These are phyloP conservation scores for Melanomma pulvis-pyrius DNA, from an alignment of 495 filamentous ascomycete species.

Conservation along the genomic window DNA sequence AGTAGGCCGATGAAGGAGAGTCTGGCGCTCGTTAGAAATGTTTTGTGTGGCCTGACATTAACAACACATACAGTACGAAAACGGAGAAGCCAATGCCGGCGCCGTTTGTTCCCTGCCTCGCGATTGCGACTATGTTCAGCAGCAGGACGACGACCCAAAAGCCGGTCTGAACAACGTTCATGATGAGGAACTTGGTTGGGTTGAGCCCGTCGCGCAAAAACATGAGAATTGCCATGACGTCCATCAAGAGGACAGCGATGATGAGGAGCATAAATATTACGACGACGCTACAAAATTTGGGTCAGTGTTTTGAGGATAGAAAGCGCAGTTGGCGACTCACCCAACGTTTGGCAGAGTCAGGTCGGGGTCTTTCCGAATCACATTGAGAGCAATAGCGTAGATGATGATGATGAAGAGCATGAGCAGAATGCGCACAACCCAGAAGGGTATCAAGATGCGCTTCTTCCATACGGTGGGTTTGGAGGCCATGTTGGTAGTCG, in stretches of 20 bases:
- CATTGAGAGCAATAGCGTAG: slow-evolving; percentile 23
- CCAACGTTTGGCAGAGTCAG: slow-evolving; percentile 12
- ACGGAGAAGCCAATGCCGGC: slow-evolving; percentile 18
- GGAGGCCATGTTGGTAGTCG: slow-evolving; percentile 15
- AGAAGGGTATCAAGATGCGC: slow-evolving; percentile 40
- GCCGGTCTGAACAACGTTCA: slow-evolving; percentile 33
- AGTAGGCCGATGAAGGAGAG: slow-evolving; percentile 33
- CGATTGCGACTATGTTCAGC: slow-evolving; percentile 29
- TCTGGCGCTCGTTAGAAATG: slow-evolving; percentile 1
- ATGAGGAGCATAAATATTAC: slow-evolving; percentile 36
- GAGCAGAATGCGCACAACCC: slow-evolving; percentile 28
- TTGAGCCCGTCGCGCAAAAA: slow-evolving; percentile 31
- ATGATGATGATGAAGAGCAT: slow-evolving; percentile 36
- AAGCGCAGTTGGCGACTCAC: slow-evolving; percentile 1
- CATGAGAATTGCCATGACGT: slow-evolving; percentile 35
- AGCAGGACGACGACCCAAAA: slow-evolving; percentile 36
- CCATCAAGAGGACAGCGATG: slow-evolving; percentile 36
- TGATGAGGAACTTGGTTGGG: slow-evolving; percentile 35
- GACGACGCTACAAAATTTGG: slow-evolving; percentile 19
- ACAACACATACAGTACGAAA: slow-evolving; percentile 30
- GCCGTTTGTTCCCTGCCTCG: slow-evolving; percentile 9
- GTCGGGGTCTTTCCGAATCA: background rate
- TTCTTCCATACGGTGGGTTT: slow-evolving; percentile 36
- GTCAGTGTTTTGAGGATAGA: background rate
- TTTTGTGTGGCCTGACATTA: background rate